Evolutionary conservation across 192 early-diverging fungal species (phyloP).

Genomic region (Entomortierella beljakovae): DNA sequence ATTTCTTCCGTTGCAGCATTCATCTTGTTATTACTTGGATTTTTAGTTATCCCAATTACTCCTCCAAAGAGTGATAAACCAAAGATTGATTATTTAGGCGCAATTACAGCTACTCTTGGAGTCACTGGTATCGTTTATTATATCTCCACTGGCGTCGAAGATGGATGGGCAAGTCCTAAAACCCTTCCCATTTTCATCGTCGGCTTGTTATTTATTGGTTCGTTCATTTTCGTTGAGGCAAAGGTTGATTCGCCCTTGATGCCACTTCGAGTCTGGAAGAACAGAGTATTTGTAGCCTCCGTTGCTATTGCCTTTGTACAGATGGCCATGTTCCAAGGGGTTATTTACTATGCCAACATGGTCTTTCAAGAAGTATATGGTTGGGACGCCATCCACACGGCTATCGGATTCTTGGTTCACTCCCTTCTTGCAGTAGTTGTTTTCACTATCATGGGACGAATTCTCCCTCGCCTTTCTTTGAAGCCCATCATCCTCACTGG

Average conservation of each 20-base stretch:
- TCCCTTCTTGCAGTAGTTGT: conserved; percentile 50
- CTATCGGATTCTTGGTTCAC: conserved; percentile 57
- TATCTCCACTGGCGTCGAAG: conserved; percentile 38
- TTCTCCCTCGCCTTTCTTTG: conserved; percentile 37
- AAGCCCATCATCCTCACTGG: conserved; percentile 37
- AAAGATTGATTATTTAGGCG: conserved; percentile 48
- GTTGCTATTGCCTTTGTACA: conserved; percentile 50
- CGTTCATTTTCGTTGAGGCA: conserved; percentile 47
- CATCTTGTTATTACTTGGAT: conserved; percentile 18
- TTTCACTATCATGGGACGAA: conserved; percentile 47
- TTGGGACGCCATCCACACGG: conserved; percentile 55
- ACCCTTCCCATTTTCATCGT: conserved; percentile 32
- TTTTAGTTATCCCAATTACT: conserved; percentile 24
- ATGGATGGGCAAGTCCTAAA: conserved; percentile 51
- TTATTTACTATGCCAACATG: conserved; percentile 57
- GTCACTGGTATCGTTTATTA: conserved; percentile 52
- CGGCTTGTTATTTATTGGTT: conserved; percentile 27
- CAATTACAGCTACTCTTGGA: conserved; percentile 24
- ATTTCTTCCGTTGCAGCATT: conserved; percentile 40
- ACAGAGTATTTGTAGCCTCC: conserved; percentile 50
- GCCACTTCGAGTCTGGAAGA: conserved; percentile 57
- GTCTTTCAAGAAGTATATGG: conserved; percentile 58
- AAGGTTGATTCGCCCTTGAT: conserved; percentile 50
- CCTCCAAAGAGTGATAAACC: conserved; percentile 29
- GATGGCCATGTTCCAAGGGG: conserved; percentile 43